phyloP scores from a whole-genome alignment of 1,139 yeast species.

The Yamadazyma taylorii region DNA sequence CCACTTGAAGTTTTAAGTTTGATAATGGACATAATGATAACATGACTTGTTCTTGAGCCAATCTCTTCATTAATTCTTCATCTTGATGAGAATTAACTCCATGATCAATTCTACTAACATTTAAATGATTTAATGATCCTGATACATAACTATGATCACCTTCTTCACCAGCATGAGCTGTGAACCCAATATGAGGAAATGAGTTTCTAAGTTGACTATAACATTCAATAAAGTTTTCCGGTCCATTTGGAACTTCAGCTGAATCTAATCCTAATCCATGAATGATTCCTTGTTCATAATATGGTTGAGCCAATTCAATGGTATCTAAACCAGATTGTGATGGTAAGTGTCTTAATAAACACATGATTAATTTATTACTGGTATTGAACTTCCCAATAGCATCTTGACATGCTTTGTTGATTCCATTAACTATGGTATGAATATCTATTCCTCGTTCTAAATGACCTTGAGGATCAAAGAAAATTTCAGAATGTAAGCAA shows the following conservation, averaged over 20 bases:
- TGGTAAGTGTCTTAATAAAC: slow-evolving; percentile 73
- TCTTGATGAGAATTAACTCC: slow-evolving; percentile 66
- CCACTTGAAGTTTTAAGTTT: slow-evolving; percentile 73
- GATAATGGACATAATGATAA: slow-evolving; percentile 76
- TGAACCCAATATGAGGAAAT: slow-evolving; percentile 55
- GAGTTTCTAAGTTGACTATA: slow-evolving; percentile 46
- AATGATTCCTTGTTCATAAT: slow-evolving; percentile 54
- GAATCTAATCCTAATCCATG: slow-evolving; percentile 79
- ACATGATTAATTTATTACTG: slow-evolving; percentile 72
- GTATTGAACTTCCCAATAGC: slow-evolving; percentile 61
- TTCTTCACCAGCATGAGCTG: slow-evolving; percentile 90
- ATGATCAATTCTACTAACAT: slow-evolving; percentile 73
- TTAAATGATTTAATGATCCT: slow-evolving; percentile 55
- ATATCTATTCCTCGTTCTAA: slow-evolving; percentile 62
- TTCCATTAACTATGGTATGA: slow-evolving; percentile 62
- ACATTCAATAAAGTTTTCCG: slow-evolving; percentile 62
- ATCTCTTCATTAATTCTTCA: slow-evolving; percentile 50
- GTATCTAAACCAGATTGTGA: slow-evolving; percentile 55
- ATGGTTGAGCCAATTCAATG: slow-evolving; percentile 50
- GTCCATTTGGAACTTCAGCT: slow-evolving; percentile 74
- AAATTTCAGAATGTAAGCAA: slow-evolving; percentile 65
- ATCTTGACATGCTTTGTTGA: slow-evolving; percentile 59
- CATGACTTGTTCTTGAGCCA: slow-evolving; percentile 54
- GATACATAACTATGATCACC: slow-evolving; percentile 68
- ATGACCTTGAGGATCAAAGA: slow-evolving; percentile 85